These are phyloP conservation scores for Fraxinus quadrangulata DNA, from an alignment of 257 asterid species.

Conservation along the genomic window DNA sequence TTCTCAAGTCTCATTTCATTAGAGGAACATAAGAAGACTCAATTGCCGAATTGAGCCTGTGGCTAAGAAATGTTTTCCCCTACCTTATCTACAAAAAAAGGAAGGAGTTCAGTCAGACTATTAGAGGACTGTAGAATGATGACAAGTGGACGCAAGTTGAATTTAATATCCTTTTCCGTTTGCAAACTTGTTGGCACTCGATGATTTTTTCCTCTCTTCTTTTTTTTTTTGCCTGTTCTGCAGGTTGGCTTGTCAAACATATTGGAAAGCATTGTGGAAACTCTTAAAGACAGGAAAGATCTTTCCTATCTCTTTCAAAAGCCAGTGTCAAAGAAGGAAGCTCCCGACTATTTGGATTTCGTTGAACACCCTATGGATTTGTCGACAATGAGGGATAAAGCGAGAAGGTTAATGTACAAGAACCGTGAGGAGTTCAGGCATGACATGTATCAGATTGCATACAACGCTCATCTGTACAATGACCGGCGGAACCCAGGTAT, in stretches of 20 bases:
- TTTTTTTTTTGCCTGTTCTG: neutral
- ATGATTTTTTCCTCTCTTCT: too few relatives aligned
- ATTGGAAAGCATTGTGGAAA: slow-evolving; percentile 72
- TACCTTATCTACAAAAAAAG: slow-evolving; percentile 3
- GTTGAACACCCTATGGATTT: slow-evolving; percentile 86
- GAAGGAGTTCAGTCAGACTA: neutral
- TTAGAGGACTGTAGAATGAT: neutral
- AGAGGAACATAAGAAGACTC: neutral
- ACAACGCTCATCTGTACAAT: slow-evolving; percentile 85
- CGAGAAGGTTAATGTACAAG: slow-evolving; percentile 76
- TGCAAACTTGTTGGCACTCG: neutral
- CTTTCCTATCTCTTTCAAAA: slow-evolving; percentile 76
- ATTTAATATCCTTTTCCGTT: neutral
- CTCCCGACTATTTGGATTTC: slow-evolving; percentile 75
- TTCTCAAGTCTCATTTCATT: slow-evolving; percentile 6
- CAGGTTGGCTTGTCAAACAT: slow-evolving; percentile 92
- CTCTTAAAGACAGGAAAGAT: slow-evolving; percentile 58
- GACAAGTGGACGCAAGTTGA: slow-evolving; percentile 1
- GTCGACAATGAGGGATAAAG: slow-evolving; percentile 73
- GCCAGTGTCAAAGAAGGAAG: slow-evolving; percentile 92
- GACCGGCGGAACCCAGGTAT: slow-evolving; percentile 84
- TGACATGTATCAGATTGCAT: slow-evolving; percentile 69
- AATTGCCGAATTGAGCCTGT: slow-evolving; percentile 1
- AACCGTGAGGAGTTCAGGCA: slow-evolving; percentile 83
- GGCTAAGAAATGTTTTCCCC: neutral